Conservation (phyloP, 768 basidiomycete genomes). For the Rhizopogon salebrosus region DNA sequence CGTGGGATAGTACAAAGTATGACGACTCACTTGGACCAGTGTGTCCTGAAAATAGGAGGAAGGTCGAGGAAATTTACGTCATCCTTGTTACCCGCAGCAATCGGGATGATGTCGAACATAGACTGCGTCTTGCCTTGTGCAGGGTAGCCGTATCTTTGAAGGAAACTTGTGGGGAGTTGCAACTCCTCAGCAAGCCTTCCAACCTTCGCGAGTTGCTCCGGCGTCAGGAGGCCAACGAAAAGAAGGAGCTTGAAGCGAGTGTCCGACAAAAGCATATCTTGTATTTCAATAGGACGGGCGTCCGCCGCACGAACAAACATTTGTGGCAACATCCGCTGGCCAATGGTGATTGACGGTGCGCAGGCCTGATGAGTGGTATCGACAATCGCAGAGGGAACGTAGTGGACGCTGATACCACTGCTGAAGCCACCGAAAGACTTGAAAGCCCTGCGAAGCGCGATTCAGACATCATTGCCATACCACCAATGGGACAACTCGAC, state of each 20-base stretch:
- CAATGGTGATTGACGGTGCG: constrained; percentile 29
- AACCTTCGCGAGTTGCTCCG: constrained; percentile 17
- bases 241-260: constrained; percentile 33
- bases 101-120: constrained; percentile 28
- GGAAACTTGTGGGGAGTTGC: constrained; percentile 17
- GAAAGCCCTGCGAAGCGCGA: constrained; percentile 24
- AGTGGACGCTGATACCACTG: constrained; percentile 35
- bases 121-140: constrained; percentile 13
- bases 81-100: constrained; percentile 26
- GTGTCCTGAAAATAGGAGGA: constrained; percentile 30
- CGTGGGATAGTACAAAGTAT: neutral
- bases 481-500: constrained; percentile 14
- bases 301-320: constrained; percentile 32
- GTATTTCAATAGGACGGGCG: constrained; percentile 33
- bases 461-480: neutral
- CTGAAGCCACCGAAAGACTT: constrained; percentile 33
- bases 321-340: constrained; percentile 34
- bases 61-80: constrained; percentile 28
- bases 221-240: constrained; percentile 26
- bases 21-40: constrained; percentile 37
- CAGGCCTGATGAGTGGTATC: constrained; percentile 24
- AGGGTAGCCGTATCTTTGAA: constrained; percentile 22
- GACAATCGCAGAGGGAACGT: constrained; percentile 32
- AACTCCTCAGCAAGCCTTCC: constrained; percentile 23
- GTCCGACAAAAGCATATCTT: constrained; percentile 34